Conservation (phyloP, 192 early-diverging fungal genomes). For the Paraglomus brasilianum region DNA sequence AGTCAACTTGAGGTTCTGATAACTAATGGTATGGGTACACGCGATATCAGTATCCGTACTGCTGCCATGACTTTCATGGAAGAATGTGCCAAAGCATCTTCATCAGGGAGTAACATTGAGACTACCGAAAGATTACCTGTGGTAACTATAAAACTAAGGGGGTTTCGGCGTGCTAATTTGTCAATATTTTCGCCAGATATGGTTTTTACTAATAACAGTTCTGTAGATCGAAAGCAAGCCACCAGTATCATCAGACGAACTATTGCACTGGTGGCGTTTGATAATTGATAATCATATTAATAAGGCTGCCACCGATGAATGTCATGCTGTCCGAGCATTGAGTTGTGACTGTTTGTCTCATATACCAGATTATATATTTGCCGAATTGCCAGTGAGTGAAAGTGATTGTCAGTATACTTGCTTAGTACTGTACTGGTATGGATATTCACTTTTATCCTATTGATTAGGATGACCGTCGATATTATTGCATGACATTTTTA, state of each 20-base stretch:
- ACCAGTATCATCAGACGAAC: neutral
- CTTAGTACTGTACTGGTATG: neutral
- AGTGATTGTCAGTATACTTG: neutral
- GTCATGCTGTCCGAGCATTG: constrained; percentile 38
- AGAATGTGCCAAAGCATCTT: constrained; percentile 38
- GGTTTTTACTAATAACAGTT: too few relatives aligned
- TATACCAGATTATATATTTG: constrained; percentile 43
- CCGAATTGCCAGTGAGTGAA: constrained; percentile 41
- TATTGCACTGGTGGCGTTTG: constrained; percentile 44
- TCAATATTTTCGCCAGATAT: neutral
- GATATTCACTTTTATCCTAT: neutral
- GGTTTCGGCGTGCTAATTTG: neutral
- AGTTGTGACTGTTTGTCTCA: constrained; percentile 52
- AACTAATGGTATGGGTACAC: constrained; percentile 1
- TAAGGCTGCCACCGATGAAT: constrained; percentile 38
- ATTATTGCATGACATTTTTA: constrained; percentile 40
- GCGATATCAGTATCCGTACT: constrained; percentile 41
- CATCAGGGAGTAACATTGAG: neutral
- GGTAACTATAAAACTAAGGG: neutral
- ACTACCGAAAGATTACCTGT: neutral
- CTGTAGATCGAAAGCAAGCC: too few relatives aligned
- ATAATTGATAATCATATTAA: constrained; percentile 46
- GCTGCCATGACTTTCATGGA: constrained; percentile 45
- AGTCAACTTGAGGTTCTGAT: constrained; percentile 33
- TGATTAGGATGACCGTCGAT: constrained; percentile 7